These are phyloP conservation scores for Hygrocybe coccinea DNA, from an alignment of 768 basidiomycete species.

Conservation along the genomic window DNA sequence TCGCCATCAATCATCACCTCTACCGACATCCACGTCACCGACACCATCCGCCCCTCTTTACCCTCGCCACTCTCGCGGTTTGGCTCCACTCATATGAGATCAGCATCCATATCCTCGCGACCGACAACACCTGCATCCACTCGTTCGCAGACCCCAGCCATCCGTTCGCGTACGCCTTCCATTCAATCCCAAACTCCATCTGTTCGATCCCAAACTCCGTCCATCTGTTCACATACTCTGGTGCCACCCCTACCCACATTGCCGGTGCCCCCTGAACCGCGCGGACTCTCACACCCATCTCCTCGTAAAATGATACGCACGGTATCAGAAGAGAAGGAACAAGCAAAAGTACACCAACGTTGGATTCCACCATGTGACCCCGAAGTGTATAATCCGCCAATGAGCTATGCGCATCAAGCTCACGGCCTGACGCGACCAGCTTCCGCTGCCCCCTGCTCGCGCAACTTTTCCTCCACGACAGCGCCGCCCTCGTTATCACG, in stretches of 20 bases:
- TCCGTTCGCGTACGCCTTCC: slow-evolving; percentile 21
- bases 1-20: slow-evolving; percentile 34
- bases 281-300: slow-evolving; percentile 47
- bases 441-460: slow-evolving; percentile 4
- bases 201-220: slow-evolving; percentile 29
- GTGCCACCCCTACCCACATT: slow-evolving; percentile 28
- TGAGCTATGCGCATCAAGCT: background rate
- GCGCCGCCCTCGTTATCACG: background rate
- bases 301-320: slow-evolving; percentile 58
- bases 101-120: slow-evolving; percentile 50
- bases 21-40: slow-evolving; percentile 32
- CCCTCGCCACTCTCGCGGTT: slow-evolving; percentile 49
- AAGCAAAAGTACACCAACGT: slow-evolving; percentile 52
- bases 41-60: slow-evolving; percentile 32
- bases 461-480: background rate
- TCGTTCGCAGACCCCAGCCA: slow-evolving; percentile 15
- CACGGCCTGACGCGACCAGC: slow-evolving; percentile 1
- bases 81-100: slow-evolving; percentile 50
- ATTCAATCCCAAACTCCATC: slow-evolving; percentile 22
- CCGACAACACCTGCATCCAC: slow-evolving; percentile 40
- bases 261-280: slow-evolving; percentile 38
- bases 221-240: slow-evolving; percentile 29
- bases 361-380: slow-evolving; percentile 53
- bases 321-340: slow-evolving; percentile 61
- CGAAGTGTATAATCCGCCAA: slow-evolving; percentile 4